Evolutionary conservation across 2,329 filamentous ascomycete genomes (phyloP), one percentile per base, ranked within the genome.

Genomic region (Keithomyces neogunnii): DNA sequence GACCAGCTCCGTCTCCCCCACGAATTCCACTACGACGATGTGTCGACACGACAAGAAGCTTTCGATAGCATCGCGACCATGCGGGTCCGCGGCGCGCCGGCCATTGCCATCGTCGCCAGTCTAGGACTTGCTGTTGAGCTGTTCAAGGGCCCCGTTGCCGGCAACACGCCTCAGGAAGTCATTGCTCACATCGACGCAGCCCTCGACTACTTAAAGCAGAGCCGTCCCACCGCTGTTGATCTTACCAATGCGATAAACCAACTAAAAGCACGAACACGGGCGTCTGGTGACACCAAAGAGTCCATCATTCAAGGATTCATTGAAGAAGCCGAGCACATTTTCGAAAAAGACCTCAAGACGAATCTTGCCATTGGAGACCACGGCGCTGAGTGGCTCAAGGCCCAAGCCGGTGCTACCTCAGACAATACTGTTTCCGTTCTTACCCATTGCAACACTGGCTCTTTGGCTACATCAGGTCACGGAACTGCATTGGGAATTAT

Each of bases 361-460:
- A 99, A 99, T 67, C 77, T 88, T 56, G 79, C 80, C 30, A 97
- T 99, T 65, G 93, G 93, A 47, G 77, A 82, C 53, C 75, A 87
- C 65, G 93, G 93, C 39, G 88, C 90, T 0, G 77, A 84, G 57
- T 99, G 93, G 88, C 84, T 99, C 35, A 70, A 82, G 51, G 71
- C 76, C 40, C 81, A 88, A 62, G 73, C 69, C 26, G 66, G 69
- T 58, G 68, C 76, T 64, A 65, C 75, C 40, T 47, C 70, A 56
- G 66, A 77, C 57, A 62, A 75, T 65, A 58, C 66, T 51, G 60
- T 96, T 46, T 89, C 88, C n/a, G 85, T 99, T 43, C 72, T 99
- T 58, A 99, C 93, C 9, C 95, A 99, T 70, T 99, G 93, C 76
- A 99, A 99, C 69, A 99, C 93, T 28, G 93, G 93, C 31, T 96